Conservation (phyloP, 495 filamentous ascomycete genomes). For the Lasiosphaeriaceae sp. region DNA sequence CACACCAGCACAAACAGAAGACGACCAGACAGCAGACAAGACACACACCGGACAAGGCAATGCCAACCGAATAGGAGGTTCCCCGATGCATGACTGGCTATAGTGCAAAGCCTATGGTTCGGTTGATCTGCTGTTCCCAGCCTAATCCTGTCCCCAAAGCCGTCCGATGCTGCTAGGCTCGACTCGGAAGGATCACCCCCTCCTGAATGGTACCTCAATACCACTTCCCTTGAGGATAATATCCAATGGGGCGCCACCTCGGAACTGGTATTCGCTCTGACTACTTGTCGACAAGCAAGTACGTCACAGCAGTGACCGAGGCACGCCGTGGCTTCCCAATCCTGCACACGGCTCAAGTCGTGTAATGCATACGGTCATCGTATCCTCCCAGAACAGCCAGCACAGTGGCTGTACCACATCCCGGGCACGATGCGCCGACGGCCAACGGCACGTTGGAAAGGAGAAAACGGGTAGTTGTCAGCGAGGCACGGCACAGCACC, state of each 20-base stretch:
- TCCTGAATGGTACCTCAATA: not conserved
- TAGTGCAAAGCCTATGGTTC: not conserved
- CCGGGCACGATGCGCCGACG: constrained; percentile 9
- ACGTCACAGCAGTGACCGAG: not conserved
- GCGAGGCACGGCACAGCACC: constrained; percentile 21
- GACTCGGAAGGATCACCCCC: not conserved
- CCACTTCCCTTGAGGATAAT: not conserved
- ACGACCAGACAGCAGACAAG: no score
- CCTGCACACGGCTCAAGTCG: not conserved
- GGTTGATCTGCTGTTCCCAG: constrained; percentile 1
- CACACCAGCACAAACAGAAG: not conserved
- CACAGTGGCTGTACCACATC: not conserved
- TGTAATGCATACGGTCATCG: not conserved
- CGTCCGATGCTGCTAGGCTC: not conserved
- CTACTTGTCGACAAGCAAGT: no score
- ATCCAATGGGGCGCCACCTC: not conserved
- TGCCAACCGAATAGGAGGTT: constrained; percentile 6
- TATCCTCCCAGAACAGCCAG: not conserved
- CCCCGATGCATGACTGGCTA: constrained; percentile 6
- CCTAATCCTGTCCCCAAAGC: not conserved
- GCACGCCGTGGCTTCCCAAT: not conserved
- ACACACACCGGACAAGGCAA: not conserved
- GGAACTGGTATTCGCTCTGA: not conserved
- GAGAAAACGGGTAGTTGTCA: constrained; percentile 22
- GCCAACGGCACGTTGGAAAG: constrained; percentile 9